Conservation (phyloP, 192 early-diverging fungal species). For the Geranomyces variabilis region DNA sequence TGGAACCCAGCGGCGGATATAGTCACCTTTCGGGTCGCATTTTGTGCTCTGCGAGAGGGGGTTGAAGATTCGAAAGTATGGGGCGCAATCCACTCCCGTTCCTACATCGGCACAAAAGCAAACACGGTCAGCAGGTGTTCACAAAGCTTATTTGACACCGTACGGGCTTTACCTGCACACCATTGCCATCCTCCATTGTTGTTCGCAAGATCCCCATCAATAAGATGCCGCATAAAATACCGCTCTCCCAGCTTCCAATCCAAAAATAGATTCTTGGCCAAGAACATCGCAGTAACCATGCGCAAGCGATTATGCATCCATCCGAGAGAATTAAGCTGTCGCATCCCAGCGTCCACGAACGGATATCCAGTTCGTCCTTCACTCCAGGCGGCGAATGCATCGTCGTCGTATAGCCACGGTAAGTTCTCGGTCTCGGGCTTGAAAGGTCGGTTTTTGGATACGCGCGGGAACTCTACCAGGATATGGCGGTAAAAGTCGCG, state of each 20-base stretch:
- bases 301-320: slow-evolving; percentile 1
- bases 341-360: slow-evolving; percentile 1
- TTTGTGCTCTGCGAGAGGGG: slow-evolving; percentile 52
- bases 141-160: too few species aligned
- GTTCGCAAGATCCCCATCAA: slow-evolving; percentile 55
- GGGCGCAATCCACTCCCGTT: slow-evolving; percentile 70
- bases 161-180: slow-evolving; percentile 35
- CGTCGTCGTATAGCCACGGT: slow-evolving; percentile 47
- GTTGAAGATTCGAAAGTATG: slow-evolving; percentile 73
- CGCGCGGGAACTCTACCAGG: slow-evolving; percentile 57
- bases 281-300: slow-evolving; percentile 58
- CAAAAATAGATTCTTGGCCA: slow-evolving; percentile 55
- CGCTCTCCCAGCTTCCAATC: slow-evolving; percentile 76
- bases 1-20: slow-evolving; percentile 64
- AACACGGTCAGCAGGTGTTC: slow-evolving; percentile 55
- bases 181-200: slow-evolving; percentile 78
- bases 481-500: slow-evolving; percentile 69
- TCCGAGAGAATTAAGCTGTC: neutral
- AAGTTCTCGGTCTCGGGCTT: slow-evolving; percentile 53
- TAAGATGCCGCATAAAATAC: slow-evolving; percentile 63
- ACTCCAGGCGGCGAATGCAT: neutral
- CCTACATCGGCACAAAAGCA: too few species aligned
- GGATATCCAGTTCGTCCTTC: neutral
- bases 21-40: slow-evolving; percentile 63
- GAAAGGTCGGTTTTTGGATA: slow-evolving; percentile 64